Percentiles rank a stretch among this genome's conserved stretches.
phyloP scores from a whole-genome alignment of 2,329 filamentous ascomycete species.

The Pseudocercospora ulei region DNA sequence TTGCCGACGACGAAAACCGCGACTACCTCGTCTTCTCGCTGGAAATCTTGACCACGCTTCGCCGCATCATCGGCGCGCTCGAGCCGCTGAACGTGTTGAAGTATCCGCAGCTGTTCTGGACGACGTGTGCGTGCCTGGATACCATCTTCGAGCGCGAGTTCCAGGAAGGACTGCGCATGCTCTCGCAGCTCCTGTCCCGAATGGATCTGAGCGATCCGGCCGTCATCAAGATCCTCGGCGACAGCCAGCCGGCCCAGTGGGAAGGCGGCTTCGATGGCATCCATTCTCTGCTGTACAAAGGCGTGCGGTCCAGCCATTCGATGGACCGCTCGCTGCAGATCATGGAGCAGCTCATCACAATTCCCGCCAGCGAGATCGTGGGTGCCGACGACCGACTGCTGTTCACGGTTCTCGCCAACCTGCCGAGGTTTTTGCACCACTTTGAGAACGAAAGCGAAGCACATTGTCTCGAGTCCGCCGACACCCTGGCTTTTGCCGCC shows the following conservation, averaged over 20 bases:
- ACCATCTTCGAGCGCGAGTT: conserved; percentile 96
- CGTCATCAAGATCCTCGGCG: conserved; percentile 61
- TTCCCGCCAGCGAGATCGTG: conserved; percentile 70
- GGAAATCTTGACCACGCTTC: conserved; percentile 90
- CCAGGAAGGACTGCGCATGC: conserved; percentile 79
- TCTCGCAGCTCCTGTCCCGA: conserved; percentile 75
- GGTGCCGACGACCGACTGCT: conserved; percentile 74
- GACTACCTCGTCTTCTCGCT: conserved; percentile 96
- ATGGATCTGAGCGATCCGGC: conserved; percentile 64
- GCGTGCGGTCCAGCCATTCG: conserved; percentile 74
- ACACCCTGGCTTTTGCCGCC: conserved; percentile 60
- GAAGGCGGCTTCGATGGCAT: conserved; percentile 80
- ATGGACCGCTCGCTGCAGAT: conserved; percentile 67
- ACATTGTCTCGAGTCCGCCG: conserved; percentile 53
- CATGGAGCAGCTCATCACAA: conserved; percentile 64
- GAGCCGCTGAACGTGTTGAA: conserved; percentile 67
- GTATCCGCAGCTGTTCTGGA: conserved; percentile 98
- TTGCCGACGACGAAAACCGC: conserved; percentile 75
- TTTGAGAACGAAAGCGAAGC: conserved; percentile 58
- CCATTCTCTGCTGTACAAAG: conserved; percentile 80
- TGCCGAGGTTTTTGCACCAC: conserved; percentile 71
- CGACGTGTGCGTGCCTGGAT: conserved; percentile 87
- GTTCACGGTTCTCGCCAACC: conserved; percentile 80
- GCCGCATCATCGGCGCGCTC: conserved; percentile 79
- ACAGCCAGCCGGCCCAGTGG: conserved; percentile 77